phyloP scores from a whole-genome alignment of 2,329 filamentous ascomycete genomes.

The Teratosphaeria viscida region DNA sequence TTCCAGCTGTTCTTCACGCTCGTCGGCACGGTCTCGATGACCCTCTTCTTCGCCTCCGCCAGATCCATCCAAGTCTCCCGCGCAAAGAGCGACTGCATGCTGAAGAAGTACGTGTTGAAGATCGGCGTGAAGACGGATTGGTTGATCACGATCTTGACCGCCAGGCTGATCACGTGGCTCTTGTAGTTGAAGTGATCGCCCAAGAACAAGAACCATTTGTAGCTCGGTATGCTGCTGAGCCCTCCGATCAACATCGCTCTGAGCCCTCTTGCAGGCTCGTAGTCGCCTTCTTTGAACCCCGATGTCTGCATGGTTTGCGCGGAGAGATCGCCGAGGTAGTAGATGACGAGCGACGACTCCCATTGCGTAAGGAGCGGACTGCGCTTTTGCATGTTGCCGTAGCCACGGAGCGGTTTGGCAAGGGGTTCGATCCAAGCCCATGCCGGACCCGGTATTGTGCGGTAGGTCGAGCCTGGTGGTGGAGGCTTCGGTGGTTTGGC shows the following conservation, averaged over 20 bases:
- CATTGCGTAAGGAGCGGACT: slow-evolving; percentile 74
- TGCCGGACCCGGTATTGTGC: slow-evolving; percentile 32
- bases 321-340: slow-evolving; percentile 64
- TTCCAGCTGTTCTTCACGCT: slow-evolving; percentile 73
- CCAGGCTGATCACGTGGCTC: slow-evolving; percentile 59
- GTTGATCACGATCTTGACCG: slow-evolving; percentile 68
- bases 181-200: slow-evolving; percentile 74
- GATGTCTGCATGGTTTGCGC: slow-evolving; percentile 54
- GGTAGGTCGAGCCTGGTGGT: slow-evolving; percentile 6
- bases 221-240: slow-evolving; percentile 63
- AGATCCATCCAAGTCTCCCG: slow-evolving; percentile 46
- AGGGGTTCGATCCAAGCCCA: slow-evolving; percentile 39
- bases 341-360: slow-evolving; percentile 64
- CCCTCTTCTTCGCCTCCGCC: slow-evolving; percentile 55
- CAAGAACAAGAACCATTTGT: slow-evolving; percentile 75
- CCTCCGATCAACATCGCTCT: slow-evolving; percentile 67
- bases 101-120: slow-evolving; percentile 44
- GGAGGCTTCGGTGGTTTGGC: neutral
- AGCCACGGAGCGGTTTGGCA: slow-evolving; percentile 41
- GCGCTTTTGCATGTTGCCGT: slow-evolving; percentile 59
- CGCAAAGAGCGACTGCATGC: slow-evolving; percentile 37
- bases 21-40: slow-evolving; percentile 64
- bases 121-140: slow-evolving; percentile 69
- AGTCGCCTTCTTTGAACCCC: slow-evolving; percentile 31
- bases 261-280: slow-evolving; percentile 58